Conservation (phyloP, 345 rosid genomes). For the Eucalyptus polyanthemos region DNA sequence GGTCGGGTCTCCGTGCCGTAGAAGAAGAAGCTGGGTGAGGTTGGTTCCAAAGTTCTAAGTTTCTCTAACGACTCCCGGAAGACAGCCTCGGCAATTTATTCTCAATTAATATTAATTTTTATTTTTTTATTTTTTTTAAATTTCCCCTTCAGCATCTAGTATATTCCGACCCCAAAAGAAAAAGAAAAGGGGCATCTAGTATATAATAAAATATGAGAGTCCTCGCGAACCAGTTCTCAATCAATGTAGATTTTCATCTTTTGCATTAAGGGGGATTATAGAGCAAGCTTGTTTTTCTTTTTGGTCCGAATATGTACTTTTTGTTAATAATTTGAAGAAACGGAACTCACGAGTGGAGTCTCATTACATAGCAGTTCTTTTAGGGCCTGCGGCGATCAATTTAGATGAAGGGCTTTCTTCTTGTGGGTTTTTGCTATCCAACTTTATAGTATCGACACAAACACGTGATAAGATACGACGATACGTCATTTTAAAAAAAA, state of each 20-base stretch:
- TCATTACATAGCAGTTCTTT: not conserved
- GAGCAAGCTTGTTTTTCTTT: too few species aligned
- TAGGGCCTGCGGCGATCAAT: not conserved
- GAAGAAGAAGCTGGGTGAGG: not conserved
- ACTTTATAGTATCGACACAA: rapidly evolving
- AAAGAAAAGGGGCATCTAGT: not conserved
- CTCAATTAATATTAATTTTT: too few species aligned
- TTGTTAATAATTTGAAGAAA: too few species aligned
- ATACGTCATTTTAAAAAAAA: rapidly evolving
- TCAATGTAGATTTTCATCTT: not conserved
- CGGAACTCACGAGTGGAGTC: rapidly evolving
- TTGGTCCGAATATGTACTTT: too few species aligned
- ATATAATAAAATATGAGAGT: not conserved
- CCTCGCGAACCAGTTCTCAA: not conserved
- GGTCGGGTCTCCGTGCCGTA: not conserved
- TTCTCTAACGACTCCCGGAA: too few species aligned
- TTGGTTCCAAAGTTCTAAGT: not conserved
- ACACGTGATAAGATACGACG: rapidly evolving
- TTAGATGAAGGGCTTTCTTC: too few species aligned
- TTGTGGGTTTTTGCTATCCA: too few species aligned
- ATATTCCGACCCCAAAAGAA: not conserved
- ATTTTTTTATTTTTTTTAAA: not conserved
- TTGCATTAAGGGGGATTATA: not conserved
- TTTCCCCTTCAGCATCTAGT: not conserved
- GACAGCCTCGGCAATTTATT: not conserved